These are phyloP conservation scores for Plasmopara halstedii DNA, from an alignment of 352 stramenopile species.

Conservation along the genomic window DNA sequence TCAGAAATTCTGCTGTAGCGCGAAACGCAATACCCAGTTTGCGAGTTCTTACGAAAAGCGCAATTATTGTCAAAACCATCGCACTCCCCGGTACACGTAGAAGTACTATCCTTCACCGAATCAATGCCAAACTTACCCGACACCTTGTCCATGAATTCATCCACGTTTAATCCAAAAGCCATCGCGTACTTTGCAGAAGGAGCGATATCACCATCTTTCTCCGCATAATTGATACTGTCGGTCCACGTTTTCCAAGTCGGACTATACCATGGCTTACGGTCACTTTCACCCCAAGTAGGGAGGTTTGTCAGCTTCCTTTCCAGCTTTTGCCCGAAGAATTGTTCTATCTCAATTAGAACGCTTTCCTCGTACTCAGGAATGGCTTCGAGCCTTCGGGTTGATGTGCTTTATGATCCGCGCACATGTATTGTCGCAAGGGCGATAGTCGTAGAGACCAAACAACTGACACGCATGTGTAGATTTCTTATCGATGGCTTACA, in stretches of 20 bases:
- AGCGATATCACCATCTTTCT: conserved; percentile 3
- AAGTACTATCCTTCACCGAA: conserved; percentile 5
- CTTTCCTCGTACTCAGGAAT: too few relatives aligned
- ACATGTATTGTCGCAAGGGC: too few relatives aligned
- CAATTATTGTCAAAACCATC: conserved; percentile 22
- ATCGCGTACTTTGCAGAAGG: conserved; percentile 40
- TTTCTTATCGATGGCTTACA: too few relatives aligned
- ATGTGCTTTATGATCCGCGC: too few relatives aligned
- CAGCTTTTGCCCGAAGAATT: too few relatives aligned
- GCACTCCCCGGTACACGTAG: not conserved
- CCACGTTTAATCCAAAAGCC: conserved; percentile 32
- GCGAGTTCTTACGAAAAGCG: conserved; percentile 15
- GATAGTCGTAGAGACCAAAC: too few relatives aligned
- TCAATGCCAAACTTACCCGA: conserved; percentile 30
- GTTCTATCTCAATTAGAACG: too few relatives aligned
- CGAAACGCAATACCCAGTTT: conserved; percentile 29
- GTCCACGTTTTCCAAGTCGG: conserved; percentile 55
- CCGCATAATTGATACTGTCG: conserved; percentile 52
- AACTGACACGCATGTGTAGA: too few relatives aligned
- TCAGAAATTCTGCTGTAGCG: conserved; percentile 38
- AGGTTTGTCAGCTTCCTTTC: too few relatives aligned
- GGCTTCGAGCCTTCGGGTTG: too few relatives aligned
- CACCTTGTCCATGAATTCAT: conserved; percentile 27
- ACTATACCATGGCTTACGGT: conserved; percentile 40
- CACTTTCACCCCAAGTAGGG: too few relatives aligned